Percentiles rank a stretch among this genome's conserved stretches.
These are phyloP conservation scores for Lachnellula arida DNA, from an alignment of 2,329 filamentous ascomycete species.

Conservation along the genomic window DNA sequence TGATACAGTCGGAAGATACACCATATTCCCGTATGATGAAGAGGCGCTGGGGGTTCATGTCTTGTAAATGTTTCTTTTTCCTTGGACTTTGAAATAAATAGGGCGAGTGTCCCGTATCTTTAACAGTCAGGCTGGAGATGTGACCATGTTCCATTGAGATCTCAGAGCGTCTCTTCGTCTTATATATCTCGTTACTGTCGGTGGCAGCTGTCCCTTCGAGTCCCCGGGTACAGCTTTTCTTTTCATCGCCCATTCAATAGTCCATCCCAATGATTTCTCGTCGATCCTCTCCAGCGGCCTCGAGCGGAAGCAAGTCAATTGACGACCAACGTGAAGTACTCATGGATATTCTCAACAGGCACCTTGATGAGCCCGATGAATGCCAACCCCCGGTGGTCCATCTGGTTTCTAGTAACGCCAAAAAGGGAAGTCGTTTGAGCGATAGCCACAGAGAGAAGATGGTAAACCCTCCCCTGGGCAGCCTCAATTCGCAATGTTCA, in stretches of 20 bases:
- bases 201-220: neutral
- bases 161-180: neutral
- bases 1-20: neutral
- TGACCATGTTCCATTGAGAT: neutral
- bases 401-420: neutral
- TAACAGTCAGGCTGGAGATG: neutral
- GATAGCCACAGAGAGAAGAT: neutral
- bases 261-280: neutral
- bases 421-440: neutral
- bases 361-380: slow-evolving; percentile 3
- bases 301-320: neutral
- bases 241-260: neutral
- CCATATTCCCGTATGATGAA: neutral
- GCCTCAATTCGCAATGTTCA: neutral
- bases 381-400: neutral
- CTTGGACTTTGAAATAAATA: neutral
- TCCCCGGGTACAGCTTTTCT: neutral
- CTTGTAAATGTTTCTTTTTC: neutral
- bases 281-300: neutral
- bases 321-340: slow-evolving; percentile 2
- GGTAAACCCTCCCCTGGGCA: neutral
- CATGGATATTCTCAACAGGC: slow-evolving; percentile 6
- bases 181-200: neutral
- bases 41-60: neutral
- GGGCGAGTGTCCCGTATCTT: neutral